These are phyloP conservation scores for Paecilomyces fulvus DNA, from an alignment of 2,329 filamentous ascomycete genomes.

Conservation along the genomic window DNA sequence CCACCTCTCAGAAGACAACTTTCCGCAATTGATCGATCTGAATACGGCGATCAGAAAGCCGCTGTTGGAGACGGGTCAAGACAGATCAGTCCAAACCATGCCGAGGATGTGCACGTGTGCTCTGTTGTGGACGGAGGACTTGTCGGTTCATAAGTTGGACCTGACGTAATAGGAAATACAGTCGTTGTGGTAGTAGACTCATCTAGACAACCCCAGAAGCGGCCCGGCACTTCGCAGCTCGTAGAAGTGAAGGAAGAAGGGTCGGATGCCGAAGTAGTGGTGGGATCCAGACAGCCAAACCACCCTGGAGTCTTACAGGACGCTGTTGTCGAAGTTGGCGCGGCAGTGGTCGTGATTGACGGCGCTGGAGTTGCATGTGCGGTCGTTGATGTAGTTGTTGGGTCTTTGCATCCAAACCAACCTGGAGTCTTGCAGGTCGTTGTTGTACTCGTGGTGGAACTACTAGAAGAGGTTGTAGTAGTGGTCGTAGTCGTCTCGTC, in stretches of 20 bases:
- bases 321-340: constrained; percentile 18
- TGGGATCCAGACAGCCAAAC: constrained; percentile 33
- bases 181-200: constrained; percentile 17
- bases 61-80: constrained; percentile 7
- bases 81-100: constrained; percentile 20
- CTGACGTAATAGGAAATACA: constrained; percentile 24
- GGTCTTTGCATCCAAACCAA: constrained; percentile 36
- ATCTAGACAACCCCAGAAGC: constrained; percentile 50
- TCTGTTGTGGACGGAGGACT: constrained; percentile 17
- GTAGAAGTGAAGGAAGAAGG: constrained; percentile 13
- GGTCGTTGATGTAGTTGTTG: constrained; percentile 22
- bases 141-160: constrained; percentile 17
- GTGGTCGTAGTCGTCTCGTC: constrained; percentile 40
- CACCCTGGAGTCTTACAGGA: constrained; percentile 27
- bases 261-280: constrained; percentile 15
- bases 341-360: constrained; percentile 16
- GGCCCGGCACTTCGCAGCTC: constrained; percentile 44
- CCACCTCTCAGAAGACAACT: background rate
- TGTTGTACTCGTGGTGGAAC: constrained; percentile 25
- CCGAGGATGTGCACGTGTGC: constrained; percentile 17
- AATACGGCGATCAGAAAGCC: background rate
- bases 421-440: constrained; percentile 34
- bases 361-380: constrained; percentile 17
- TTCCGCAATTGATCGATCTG: background rate
- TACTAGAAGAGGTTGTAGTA: constrained; percentile 22